Evolutionary conservation across 1,284 basidiomycete species (phyloP).

Genomic region (Papiliotrema flavescens): DNA sequence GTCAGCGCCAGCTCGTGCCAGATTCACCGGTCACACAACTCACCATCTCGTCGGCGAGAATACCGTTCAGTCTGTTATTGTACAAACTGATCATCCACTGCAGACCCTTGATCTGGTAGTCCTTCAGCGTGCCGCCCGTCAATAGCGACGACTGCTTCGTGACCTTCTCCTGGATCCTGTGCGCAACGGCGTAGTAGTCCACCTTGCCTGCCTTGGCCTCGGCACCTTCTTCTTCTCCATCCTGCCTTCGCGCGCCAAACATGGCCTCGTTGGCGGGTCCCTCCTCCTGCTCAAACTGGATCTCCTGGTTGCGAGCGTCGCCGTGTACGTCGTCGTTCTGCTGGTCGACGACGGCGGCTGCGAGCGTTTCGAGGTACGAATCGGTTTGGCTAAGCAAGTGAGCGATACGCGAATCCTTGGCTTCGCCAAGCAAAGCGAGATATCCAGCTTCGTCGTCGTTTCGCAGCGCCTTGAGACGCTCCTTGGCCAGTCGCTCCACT

Average conservation of each 20-base stretch:
- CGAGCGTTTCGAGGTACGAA: slow-evolving; percentile 87
- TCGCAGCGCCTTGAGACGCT: slow-evolving; percentile 96
- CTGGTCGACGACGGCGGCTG: slow-evolving; percentile 90
- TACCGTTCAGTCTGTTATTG: slow-evolving; percentile 89
- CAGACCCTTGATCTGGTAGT: slow-evolving; percentile 92
- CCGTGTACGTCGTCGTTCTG: slow-evolving; percentile 67
- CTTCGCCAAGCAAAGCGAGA: slow-evolving; percentile 97
- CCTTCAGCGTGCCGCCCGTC: slow-evolving; percentile 77
- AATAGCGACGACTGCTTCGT: slow-evolving; percentile 77
- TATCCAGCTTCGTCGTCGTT: slow-evolving; percentile 99
- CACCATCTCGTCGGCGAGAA: slow-evolving; percentile 92
- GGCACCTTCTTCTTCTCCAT: slow-evolving; percentile 58
- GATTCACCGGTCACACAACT: slow-evolving; percentile 59
- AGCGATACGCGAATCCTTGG: slow-evolving; percentile 98
- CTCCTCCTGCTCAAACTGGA: slow-evolving; percentile 57
- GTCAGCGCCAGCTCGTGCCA: slow-evolving; percentile 79
- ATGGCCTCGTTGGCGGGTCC: slow-evolving; percentile 80
- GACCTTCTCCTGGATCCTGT: slow-evolving; percentile 86
- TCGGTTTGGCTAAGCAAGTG: slow-evolving; percentile 95
- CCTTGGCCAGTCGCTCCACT: slow-evolving; percentile 93
- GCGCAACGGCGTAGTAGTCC: slow-evolving; percentile 97
- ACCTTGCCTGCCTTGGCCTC: slow-evolving; percentile 65
- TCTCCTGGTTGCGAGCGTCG: slow-evolving; percentile 44
- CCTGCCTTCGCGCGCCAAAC: slow-evolving; percentile 74
- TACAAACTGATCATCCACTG: slow-evolving; percentile 96